phyloP scores from a whole-genome alignment of 345 rosid genomes.

The Pugionium dolabratum region DNA sequence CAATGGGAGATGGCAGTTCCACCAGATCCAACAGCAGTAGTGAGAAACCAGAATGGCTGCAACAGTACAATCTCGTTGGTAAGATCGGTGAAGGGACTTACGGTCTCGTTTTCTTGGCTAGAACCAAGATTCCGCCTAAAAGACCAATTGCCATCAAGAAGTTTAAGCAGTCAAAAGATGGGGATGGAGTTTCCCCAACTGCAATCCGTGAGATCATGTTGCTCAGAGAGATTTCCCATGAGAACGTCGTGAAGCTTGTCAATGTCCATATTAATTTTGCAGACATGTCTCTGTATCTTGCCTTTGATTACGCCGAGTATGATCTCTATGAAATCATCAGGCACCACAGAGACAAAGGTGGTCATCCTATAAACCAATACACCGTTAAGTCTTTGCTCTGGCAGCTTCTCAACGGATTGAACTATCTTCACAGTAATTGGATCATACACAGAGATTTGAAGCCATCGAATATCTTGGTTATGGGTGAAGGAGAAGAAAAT shows the following conservation, averaged over 20 bases:
- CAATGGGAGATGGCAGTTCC: constrained; percentile 61
- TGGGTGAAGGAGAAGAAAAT: constrained; percentile 97
- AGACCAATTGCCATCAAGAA: constrained; percentile 96
- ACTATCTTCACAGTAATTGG: constrained; percentile 98
- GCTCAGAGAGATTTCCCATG: constrained; percentile 90
- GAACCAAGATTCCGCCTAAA: constrained; percentile 65
- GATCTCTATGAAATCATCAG: constrained; percentile 96
- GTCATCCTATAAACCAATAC: constrained; percentile 64
- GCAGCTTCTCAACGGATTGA: constrained; percentile 98
- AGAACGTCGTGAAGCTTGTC: constrained; percentile 96
- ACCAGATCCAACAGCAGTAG: constrained; percentile 36
- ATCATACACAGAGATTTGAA: constrained; percentile 96
- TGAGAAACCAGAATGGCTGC: constrained; percentile 98
- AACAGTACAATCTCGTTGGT: constrained; percentile 92
- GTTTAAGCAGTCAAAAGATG: constrained; percentile 98
- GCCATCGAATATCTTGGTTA: constrained; percentile 98
- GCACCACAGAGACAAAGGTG: constrained; percentile 86
- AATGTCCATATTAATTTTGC: constrained; percentile 93
- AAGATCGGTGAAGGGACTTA: constrained; percentile 99
- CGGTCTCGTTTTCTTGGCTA: constrained; percentile 96
- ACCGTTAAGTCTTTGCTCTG: constrained; percentile 93
- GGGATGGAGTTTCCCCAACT: constrained; percentile 99
- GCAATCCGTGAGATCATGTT: constrained; percentile 99
- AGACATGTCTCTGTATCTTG: constrained; percentile 95
- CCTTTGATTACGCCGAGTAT: constrained; percentile 93